phyloP scores from a whole-genome alignment of 176 grass and related monocot genomes.

The Paspalum notatum region DNA sequence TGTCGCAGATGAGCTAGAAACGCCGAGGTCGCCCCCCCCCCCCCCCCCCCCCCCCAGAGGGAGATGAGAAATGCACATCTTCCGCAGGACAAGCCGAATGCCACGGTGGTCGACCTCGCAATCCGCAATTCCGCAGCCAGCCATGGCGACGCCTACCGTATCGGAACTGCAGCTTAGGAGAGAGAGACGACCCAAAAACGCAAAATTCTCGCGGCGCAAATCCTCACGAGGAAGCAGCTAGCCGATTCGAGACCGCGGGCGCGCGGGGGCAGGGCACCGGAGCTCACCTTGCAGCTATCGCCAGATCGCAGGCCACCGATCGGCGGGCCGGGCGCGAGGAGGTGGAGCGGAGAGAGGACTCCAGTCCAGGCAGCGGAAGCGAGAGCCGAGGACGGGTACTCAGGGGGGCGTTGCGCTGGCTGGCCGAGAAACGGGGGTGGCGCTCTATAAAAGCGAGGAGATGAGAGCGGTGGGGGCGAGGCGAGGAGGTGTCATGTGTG shows the following conservation, averaged over 20 bases:
- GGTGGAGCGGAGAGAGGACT: background rate
- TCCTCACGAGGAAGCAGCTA: background rate
- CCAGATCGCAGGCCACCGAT: background rate
- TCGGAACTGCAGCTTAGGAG: background rate
- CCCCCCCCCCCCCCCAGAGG: too few species aligned
- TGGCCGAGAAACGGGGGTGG: background rate
- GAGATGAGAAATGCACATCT: background rate
- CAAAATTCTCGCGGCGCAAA: background rate
- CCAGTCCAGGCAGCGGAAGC: background rate
- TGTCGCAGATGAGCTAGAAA: background rate
- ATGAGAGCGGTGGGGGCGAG: slow-evolving; percentile 34
- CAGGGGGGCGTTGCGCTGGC: too few species aligned
- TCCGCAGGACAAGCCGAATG: slow-evolving; percentile 22
- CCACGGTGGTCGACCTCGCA: background rate
- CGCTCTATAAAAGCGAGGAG: background rate
- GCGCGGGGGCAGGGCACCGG: background rate
- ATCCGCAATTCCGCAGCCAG: too few species aligned
- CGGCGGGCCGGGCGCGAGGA: slow-evolving; percentile 10
- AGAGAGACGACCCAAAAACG: background rate
- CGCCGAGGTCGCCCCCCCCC: too few species aligned
- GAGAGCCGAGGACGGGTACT: background rate
- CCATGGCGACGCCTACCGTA: background rate
- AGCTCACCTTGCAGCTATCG: slow-evolving; percentile 38
- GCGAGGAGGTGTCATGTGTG: slow-evolving; percentile 9
- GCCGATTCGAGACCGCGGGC: too few species aligned